These are phyloP conservation scores for Geotrichum phurueaensis DNA, from an alignment of 1,139 yeast species.

Conservation along the genomic window DNA sequence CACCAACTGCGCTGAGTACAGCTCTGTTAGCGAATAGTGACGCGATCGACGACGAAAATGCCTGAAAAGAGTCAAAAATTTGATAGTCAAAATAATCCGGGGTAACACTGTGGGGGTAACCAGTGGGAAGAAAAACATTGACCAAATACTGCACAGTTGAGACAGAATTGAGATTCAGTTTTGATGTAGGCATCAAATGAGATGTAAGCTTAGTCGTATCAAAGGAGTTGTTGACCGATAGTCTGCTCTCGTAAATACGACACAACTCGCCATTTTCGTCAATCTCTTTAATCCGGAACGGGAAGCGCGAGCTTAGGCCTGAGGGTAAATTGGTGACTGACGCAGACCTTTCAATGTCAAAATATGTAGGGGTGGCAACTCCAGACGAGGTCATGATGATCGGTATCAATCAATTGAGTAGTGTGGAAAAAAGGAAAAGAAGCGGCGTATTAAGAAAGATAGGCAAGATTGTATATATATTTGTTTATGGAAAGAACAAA, in stretches of 20 bases:
- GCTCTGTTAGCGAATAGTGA: constrained; percentile 37
- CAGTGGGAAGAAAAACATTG: constrained; percentile 36
- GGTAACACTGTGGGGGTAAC: constrained; percentile 36
- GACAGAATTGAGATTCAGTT: background rate
- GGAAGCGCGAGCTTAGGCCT: background rate
- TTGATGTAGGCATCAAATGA: constrained; percentile 2
- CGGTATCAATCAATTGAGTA: background rate
- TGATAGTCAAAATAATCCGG: constrained; percentile 37
- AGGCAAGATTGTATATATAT: too few relatives aligned
- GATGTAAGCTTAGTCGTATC: background rate
- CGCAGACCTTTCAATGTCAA: constrained; percentile 11
- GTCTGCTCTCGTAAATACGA: background rate
- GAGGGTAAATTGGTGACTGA: background rate
- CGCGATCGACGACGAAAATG: constrained; percentile 37
- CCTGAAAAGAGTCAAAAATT: constrained; percentile 37
- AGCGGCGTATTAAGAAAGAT: background rate
- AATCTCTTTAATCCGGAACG: constrained; percentile 6
- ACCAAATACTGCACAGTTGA: constrained; percentile 21
- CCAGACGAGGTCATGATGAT: constrained; percentile 9
- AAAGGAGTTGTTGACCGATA: background rate
- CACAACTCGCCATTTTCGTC: constrained; percentile 14
- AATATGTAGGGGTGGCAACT: background rate
- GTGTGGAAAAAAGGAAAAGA: background rate
- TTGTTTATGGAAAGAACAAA: too few relatives aligned
- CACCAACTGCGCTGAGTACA: constrained; percentile 37